Evolutionary conservation across 2,329 filamentous ascomycete genomes (phyloP), one percentile per base, ranked within the genome.

Genomic region (Ascochyta viciae-villosae): DNA sequence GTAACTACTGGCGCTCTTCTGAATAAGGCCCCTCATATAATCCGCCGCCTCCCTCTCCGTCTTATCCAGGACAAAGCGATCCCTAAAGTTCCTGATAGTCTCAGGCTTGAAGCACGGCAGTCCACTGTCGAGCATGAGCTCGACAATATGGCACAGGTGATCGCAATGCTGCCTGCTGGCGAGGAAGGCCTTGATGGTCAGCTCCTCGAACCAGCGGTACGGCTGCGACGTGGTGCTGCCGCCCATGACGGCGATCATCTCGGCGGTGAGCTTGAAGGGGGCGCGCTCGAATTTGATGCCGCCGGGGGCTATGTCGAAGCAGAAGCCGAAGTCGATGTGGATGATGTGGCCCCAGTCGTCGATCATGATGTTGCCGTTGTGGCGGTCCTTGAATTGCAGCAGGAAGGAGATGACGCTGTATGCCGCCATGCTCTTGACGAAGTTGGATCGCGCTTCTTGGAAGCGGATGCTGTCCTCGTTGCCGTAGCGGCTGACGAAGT

Each of bases 341-440:
- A 99, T 85, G 70, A 99, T 96, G 77, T 99, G 95, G 4, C 96
- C 95, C 0, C 90, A 91, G 70, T 97, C 94, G 75, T 99, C 94
- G 61, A 99, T 88, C 96, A 99, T 99, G 81, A 99, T 99, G 81
- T 99, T 99, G 60, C 95, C 95, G 76, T 99, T 99, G 80, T 99
- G 95, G 3, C 95, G 89, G 74, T 99, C 95, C 77, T 99, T 99
- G 87, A 99, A 98, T 72, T 99, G 96, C 34, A 99, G 81, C 13
- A 99, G 82, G 79, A 96, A 99, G 0, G 92, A 96, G 63, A 99
- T 98, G 69, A 99, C 89, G 16, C 91, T 96, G 81, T 99, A 99
- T 12, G 95, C 96, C 0, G 96, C 95, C 95, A 99, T 98, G 73
- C 90, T 95, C 81, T 99, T 99, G 77, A 99, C 93, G 74, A 99